A percentile compares a stretch with the other conserved stretches of the same genome.
Conservation (phyloP, 306 rosid species). For the Hippophae gyantsensis region DNA sequence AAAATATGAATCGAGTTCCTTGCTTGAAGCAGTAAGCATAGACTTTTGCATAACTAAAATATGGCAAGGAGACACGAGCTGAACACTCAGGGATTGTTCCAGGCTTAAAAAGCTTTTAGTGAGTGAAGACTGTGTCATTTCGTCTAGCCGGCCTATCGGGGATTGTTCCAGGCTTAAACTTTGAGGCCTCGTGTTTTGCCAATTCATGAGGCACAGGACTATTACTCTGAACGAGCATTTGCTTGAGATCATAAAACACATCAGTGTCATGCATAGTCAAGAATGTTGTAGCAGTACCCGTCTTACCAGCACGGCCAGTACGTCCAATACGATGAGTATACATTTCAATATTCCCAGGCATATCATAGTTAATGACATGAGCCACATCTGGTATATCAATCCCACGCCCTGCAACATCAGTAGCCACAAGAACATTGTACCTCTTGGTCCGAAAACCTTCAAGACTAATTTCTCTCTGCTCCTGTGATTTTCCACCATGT, state of each 20-base stretch:
- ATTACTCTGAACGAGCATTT: constrained; percentile 76
- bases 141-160: constrained; percentile 87
- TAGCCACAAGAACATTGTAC: too few relatives aligned
- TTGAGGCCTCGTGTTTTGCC: constrained; percentile 89
- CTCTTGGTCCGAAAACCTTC: too few relatives aligned
- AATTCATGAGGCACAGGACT: constrained; percentile 85
- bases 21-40: constrained; percentile 12
- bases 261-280: constrained; percentile 66
- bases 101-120: constrained; percentile 23
- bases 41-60: background rate
- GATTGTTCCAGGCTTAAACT: constrained; percentile 78
- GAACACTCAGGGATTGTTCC: too few relatives aligned
- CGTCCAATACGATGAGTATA: constrained; percentile 89
- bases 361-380: constrained; percentile 42
- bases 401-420: too few relatives aligned
- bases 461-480: too few relatives aligned
- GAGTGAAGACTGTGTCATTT: constrained; percentile 70
- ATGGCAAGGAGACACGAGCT: background rate
- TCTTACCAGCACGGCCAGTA: constrained; percentile 91
- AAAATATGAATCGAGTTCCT: constrained; percentile 9
- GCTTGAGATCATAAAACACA: constrained; percentile 87
- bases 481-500: too few relatives aligned
- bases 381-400: too few relatives aligned
- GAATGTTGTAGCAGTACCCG: constrained; percentile 77
- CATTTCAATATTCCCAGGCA: constrained; percentile 83